Base-by-base conservation (phyloP, 306 rosid genomes). In the Clitoria ternatea region DNA sequence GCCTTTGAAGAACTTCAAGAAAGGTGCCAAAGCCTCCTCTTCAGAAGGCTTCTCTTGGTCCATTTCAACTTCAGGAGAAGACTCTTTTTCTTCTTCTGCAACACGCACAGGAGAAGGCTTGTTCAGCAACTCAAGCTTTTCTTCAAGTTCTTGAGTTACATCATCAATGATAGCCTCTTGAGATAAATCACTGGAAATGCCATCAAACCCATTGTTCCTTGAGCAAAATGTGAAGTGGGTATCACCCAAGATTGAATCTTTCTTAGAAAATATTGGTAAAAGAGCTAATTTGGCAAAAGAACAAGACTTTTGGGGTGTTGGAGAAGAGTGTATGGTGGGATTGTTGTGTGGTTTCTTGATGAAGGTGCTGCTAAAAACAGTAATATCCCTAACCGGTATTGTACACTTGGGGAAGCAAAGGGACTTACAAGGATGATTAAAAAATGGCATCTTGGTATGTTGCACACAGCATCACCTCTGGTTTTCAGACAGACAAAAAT, bases 11-110 rank as follows among this genome's bases (percentile, higher is more conserved):
- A 94, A 91, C 85, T 87, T 91, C 87, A 94, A 11, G 78, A 94
- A 94, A 20, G 97, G 96, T 43, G 91, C 95, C 52, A 94, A 79
- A 27, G 86, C 89, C 74, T 89, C 95, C 81, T 83, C 83, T 13
- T 81, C 57, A 6, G 75, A 80, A 32, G 53, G 63, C 18, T 76
- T 81, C 43, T 57, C 84, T 30, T 75, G 48, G 1, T 66, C 90
- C 19, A 26, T 9, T 33, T 78, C 88, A 42, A 65, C 72, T 76
- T 88, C 89, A 5, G 81, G 69, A 64, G 66, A 64, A 6, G 78
- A 66, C 66, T 27, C 5, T 5, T 29, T 29, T 5, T 29, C 47
- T 6, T 4, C 86, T 61, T 86, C 77, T 65, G 39, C 36, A 36
- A 75, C 61, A 60, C 78, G 70, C 26, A 82, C 40, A 0, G 92